These are phyloP conservation scores for Avena eriantha DNA, from an alignment of 176 grass and related monocot species.

Conservation along the genomic window DNA sequence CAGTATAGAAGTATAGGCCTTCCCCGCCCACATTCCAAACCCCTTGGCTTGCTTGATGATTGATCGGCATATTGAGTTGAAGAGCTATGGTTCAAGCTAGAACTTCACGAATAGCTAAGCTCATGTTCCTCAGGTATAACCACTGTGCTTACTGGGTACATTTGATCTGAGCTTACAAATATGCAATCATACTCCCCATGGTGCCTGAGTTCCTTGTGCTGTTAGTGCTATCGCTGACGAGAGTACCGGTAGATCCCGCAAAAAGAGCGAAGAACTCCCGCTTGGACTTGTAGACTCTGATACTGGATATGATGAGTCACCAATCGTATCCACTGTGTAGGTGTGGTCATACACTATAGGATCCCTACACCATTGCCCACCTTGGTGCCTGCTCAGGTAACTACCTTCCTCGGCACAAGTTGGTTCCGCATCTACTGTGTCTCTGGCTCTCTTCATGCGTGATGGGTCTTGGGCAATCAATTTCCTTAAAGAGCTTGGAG, in stretches of 20 bases:
- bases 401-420: conserved; percentile 9
- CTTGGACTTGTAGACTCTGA: conserved; percentile 42
- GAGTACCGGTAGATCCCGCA: conserved; percentile 58
- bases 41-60: conserved; percentile 12
- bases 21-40: not conserved
- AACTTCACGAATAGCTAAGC: conserved; percentile 31
- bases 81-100: conserved; percentile 49
- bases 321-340: conserved; percentile 17
- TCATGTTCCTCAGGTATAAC: conserved; percentile 42
- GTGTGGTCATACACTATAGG: not conserved
- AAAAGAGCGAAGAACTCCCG: conserved; percentile 75
- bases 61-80: conserved; percentile 40
- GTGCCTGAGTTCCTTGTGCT: conserved; percentile 57
- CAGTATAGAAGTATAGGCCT: no score
- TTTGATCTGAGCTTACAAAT: conserved; percentile 51
- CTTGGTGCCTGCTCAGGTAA: conserved; percentile 39
- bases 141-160: conserved; percentile 27
- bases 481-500: conserved; percentile 63
- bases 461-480: conserved; percentile 40
- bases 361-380: conserved; percentile 32
- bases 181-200: conserved; percentile 57
- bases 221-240: conserved; percentile 53
- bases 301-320: not conserved
- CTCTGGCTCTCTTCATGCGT: conserved; percentile 35
- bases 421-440: conserved; percentile 18